Evolutionary conservation across 306 rosid genomes (phyloP).

Genomic region (Alnus rubra): DNA sequence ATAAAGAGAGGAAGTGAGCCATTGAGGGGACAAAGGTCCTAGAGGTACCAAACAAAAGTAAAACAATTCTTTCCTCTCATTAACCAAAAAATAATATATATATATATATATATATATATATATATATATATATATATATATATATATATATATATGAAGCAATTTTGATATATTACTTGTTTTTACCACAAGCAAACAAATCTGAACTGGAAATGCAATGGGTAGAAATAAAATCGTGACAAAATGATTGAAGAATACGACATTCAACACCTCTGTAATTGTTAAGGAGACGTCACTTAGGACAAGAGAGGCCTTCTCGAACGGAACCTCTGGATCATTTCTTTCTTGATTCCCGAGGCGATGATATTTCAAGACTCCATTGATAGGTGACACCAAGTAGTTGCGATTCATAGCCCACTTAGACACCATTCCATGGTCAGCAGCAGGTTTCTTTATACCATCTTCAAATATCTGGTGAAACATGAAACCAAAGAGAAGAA

Average conservation of each 20-base stretch:
- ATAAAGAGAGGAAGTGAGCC: not conserved
- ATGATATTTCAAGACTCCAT: conserved; percentile 82
- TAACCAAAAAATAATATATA: no score
- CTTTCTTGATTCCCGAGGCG: conserved; percentile 95
- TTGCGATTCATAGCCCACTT: conserved; percentile 81
- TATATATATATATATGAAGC: no score
- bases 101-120: no score
- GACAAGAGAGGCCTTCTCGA: conserved; percentile 80
- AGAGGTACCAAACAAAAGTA: not conserved
- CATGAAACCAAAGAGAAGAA: conserved; percentile 27
- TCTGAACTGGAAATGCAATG: not conserved
- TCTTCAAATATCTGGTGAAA: conserved; percentile 83
- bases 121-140: no score
- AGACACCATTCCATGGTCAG: conserved; percentile 44
- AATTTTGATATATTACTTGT: no score
- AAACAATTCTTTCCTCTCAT: not conserved
- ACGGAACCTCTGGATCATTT: conserved; percentile 79
- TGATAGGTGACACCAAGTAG: conserved; percentile 85
- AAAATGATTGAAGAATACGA: conserved; percentile 6
- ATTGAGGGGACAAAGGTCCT: not conserved
- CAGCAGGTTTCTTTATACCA: conserved; percentile 75
- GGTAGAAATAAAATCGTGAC: not conserved
- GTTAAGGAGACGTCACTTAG: conserved; percentile 84
- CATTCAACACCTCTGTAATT: conserved; percentile 67
- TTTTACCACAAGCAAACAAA: not conserved